Base-by-base conservation (phyloP, 768 basidiomycete species). In the Fibroporia radiculosa region DNA sequence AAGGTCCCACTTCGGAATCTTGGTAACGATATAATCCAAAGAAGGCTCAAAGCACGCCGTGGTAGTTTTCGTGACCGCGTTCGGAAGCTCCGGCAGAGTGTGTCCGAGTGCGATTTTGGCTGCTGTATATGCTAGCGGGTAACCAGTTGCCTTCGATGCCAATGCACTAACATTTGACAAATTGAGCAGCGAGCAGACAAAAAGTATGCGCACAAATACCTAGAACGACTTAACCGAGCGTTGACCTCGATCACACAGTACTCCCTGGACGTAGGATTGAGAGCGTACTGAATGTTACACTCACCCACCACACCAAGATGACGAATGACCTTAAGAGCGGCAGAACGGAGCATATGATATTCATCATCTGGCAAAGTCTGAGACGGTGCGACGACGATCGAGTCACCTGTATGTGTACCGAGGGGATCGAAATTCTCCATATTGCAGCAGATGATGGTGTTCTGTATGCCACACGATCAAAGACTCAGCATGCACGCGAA, bases 391-490 rank as follows among this genome's bases (percentile, higher is more conserved):
- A 98, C 93, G 58, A 99, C 96, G 61, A 99, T 99, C 11, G 96
- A 98, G 64, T 98, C 96, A 54, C 96, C 96, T 16, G 96, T 99
- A 64, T 99, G 96, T 19, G 91, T 98, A 52, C 96, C 96, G 48
- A 98, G 84, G 28, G 96, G 96, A 60, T 99, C 96, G 54, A 99
- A 99, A 69, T 99, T 98, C 69, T 97, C 91, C 91, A 95, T 95
- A 66, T 93, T 93, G 68, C 95, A 98, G 70, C 93, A 97, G 56
- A 97, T 98, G 66, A 99, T 99, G 22, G 93, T 97, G 71, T 98
- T 96, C 88, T 91, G 57, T 2, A 14, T 34, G 31, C 36, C n/a
- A 13, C 19, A 35, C 22, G 45, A n/a, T n/a, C n/a, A n/a, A n/a
- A n/a, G n/a, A n/a, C n/a, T 35, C 24, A 26, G 6, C 3, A 32